phyloP scores from a whole-genome alignment of 148 eudicot genomes.

The Arbutus unedo region DNA sequence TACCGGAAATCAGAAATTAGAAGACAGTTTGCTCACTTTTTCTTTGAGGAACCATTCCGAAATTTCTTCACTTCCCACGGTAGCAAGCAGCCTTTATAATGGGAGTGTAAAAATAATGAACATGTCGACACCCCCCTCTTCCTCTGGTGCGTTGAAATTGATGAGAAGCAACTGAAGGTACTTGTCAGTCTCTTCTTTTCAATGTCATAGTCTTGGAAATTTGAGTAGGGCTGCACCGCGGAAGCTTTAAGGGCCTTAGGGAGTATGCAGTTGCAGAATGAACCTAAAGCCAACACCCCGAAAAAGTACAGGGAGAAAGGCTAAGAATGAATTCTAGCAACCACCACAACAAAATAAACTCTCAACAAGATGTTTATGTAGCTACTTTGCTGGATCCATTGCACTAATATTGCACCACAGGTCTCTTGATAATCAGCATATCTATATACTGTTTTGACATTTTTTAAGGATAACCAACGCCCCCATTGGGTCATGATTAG shows the following conservation, averaged over 20 bases:
- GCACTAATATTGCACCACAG: no score
- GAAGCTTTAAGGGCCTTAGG: slow-evolving; percentile 64
- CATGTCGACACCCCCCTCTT: slow-evolving; percentile 65
- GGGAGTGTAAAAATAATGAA: slow-evolving; percentile 63
- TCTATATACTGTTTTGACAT: no score
- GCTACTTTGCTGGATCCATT: not conserved
- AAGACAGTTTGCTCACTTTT: slow-evolving; percentile 18
- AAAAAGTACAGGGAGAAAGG: not conserved
- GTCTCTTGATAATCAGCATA: no score
- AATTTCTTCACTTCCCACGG: slow-evolving; percentile 47
- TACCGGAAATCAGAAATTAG: not conserved
- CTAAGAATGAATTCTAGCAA: not conserved
- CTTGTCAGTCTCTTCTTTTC: slow-evolving; percentile 60
- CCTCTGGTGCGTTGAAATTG: slow-evolving; percentile 47
- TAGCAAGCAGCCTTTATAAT: slow-evolving; percentile 59
- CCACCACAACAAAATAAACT: not conserved
- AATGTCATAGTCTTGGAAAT: slow-evolving; percentile 32
- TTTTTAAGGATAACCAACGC: no score
- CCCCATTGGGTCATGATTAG: no score
- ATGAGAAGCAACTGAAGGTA: slow-evolving; percentile 52
- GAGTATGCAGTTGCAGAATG: slow-evolving; percentile 72
- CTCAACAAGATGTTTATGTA: not conserved
- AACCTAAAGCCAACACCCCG: slow-evolving; percentile 43
- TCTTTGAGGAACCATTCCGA: slow-evolving; percentile 29
- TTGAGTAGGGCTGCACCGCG: slow-evolving; percentile 33